Conservation (phyloP, 2,329 filamentous ascomycete genomes). For the Aureobasidium sp. region DNA sequence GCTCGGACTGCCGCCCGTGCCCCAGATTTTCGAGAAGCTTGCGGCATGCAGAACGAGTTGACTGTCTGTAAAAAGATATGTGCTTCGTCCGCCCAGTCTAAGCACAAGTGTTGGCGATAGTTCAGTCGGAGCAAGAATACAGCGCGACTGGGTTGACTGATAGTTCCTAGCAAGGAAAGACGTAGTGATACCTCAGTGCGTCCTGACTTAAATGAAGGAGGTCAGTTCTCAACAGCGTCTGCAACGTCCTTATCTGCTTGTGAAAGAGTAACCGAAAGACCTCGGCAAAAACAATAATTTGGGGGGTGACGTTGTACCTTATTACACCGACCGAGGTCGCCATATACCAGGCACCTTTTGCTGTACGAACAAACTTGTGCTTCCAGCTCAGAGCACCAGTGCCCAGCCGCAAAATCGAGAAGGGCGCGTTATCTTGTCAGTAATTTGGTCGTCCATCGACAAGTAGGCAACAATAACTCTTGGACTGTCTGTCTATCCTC, state of each 20-base stretch:
- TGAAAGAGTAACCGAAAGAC: conserved; percentile 7
- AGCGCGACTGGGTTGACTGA: no score
- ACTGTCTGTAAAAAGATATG: no score
- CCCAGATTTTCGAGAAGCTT: neutral
- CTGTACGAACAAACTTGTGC: neutral
- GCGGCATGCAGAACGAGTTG: neutral
- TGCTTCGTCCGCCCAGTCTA: no score
- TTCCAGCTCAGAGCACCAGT: neutral
- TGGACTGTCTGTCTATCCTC: neutral
- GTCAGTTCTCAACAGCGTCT: neutral
- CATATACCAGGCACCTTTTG: neutral
- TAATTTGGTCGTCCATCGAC: neutral
- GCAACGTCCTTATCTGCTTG: neutral
- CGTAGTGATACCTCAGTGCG: no score
- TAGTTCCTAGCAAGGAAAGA: no score
- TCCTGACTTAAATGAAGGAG: neutral
- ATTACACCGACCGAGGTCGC: conserved; percentile 1
- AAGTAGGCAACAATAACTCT: neutral
- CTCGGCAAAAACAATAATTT: conserved; percentile 9
- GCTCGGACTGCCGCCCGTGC: neutral
- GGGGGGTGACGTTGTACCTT: neutral
- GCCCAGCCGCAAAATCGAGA: neutral
- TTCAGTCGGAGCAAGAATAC: neutral
- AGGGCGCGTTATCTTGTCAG: neutral
- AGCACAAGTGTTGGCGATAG: no score